phyloP scores from a whole-genome alignment of 2,329 filamentous ascomycete genomes.

The Hypoxylon sp. region DNA sequence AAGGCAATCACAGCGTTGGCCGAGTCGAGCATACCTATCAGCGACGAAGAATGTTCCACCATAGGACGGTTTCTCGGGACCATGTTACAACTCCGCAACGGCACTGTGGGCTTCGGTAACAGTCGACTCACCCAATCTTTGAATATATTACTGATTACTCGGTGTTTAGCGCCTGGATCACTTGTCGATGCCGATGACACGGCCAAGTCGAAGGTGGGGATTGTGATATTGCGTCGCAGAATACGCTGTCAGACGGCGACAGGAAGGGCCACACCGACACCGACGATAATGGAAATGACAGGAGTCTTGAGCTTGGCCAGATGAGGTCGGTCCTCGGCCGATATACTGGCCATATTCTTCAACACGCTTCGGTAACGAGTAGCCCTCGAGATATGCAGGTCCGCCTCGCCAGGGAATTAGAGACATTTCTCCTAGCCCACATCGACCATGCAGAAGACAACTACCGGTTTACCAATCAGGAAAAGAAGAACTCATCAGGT shows the following conservation, averaged over 20 bases:
- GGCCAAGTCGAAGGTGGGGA: too few relatives aligned
- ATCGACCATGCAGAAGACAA: constrained; percentile 23
- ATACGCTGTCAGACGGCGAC: constrained; percentile 39
- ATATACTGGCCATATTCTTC: background rate
- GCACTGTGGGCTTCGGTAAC: constrained; percentile 2
- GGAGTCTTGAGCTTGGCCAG: background rate
- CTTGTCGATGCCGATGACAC: background rate
- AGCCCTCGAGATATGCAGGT: background rate
- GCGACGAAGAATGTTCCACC: background rate
- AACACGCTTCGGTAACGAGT: background rate
- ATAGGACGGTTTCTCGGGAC: background rate
- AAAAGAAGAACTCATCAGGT: too few relatives aligned
- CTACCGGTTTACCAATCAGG: background rate
- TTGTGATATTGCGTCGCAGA: background rate
- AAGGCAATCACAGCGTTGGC: constrained; percentile 8
- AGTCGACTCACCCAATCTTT: too few relatives aligned
- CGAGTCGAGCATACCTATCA: background rate
- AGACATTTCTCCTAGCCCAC: constrained; percentile 21
- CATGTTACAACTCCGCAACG: background rate
- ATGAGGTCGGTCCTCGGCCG: background rate
- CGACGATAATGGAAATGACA: background rate
- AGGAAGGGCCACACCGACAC: constrained; percentile 45
- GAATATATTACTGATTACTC: too few relatives aligned
- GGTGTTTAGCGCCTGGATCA: background rate
- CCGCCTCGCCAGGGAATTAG: constrained; percentile 8